These are phyloP conservation scores for Emydomyces testavorans DNA, from an alignment of 2,329 filamentous ascomycete species.

Conservation along the genomic window DNA sequence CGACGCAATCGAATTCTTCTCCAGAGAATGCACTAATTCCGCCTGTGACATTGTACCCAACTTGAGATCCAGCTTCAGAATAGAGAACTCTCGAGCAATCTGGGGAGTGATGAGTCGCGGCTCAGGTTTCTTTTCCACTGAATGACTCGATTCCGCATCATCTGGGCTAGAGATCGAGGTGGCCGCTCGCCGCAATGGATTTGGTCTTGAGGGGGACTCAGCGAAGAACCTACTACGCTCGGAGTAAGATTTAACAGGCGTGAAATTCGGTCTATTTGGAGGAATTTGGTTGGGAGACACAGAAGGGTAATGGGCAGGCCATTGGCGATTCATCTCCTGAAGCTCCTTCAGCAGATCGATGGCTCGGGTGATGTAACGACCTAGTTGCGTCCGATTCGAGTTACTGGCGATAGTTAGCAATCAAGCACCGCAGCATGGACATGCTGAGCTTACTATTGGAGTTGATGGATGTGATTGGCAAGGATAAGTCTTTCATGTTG, in stretches of 20 bases:
- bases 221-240: constrained; percentile 20
- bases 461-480: constrained; percentile 76
- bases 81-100: constrained; percentile 89
- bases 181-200: constrained; percentile 55
- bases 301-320: constrained; percentile 92
- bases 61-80: constrained; percentile 89
- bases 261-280: constrained; percentile 27
- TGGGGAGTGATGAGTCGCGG: constrained; percentile 82
- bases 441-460: constrained; percentile 54
- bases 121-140: constrained; percentile 56
- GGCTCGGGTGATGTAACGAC: constrained; percentile 73
- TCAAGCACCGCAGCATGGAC: background rate
- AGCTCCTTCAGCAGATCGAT: constrained; percentile 72
- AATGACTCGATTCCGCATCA: constrained; percentile 59
- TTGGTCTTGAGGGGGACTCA: constrained; percentile 32
- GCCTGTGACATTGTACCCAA: constrained; percentile 74
- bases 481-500: constrained; percentile 57
- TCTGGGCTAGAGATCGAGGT: constrained; percentile 55
- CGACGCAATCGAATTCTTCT: constrained; percentile 81
- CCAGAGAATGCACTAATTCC: constrained; percentile 85
- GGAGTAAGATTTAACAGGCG: constrained; percentile 29
- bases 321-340: constrained; percentile 77
- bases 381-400: constrained; percentile 76
- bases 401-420: constrained; percentile 44
- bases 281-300: constrained; percentile 23